phyloP scores from a whole-genome alignment of 1,284 basidiomycete genomes.

The Sporisorium sorghi region DNA sequence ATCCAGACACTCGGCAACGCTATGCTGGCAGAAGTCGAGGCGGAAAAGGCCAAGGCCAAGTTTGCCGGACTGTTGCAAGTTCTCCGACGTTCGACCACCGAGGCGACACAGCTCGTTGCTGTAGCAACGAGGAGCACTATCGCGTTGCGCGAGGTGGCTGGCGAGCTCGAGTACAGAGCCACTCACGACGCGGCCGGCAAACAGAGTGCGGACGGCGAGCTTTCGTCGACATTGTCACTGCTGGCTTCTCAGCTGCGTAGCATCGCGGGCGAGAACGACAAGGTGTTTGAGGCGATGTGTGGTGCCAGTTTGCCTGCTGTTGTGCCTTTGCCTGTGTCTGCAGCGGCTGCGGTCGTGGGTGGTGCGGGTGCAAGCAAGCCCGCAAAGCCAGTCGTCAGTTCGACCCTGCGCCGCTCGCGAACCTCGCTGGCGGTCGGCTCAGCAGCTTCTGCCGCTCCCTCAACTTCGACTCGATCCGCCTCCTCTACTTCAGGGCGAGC shows the following conservation, averaged over 20 bases:
- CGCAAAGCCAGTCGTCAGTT: constrained; percentile 11
- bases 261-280: constrained; percentile 72
- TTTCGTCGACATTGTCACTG: constrained; percentile 70
- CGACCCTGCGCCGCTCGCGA: constrained; percentile 26
- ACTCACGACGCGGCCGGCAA: constrained; percentile 70
- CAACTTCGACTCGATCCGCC: constrained; percentile 10
- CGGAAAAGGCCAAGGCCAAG: constrained; percentile 78
- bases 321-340: background rate
- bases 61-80: constrained; percentile 77
- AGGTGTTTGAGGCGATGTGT: constrained; percentile 73
- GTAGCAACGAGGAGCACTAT: constrained; percentile 83
- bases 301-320: constrained; percentile 74
- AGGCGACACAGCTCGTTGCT: constrained; percentile 79
- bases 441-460: background rate
- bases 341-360: background rate
- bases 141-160: constrained; percentile 78
- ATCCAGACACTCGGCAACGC: constrained; percentile 79
- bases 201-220: constrained; percentile 71
- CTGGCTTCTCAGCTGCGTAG: constrained; percentile 66
- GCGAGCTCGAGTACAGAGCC: constrained; percentile 72
- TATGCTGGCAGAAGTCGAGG: constrained; percentile 80
- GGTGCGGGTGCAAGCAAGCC: background rate
- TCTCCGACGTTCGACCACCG: constrained; percentile 77
- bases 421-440: constrained; percentile 16
- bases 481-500: constrained; percentile 19